Evolutionary conservation across 2,329 filamentous ascomycete species (phyloP), one percentile per base, ranked within the genome.

Genomic region (Ophiostoma pallidulum): DNA sequence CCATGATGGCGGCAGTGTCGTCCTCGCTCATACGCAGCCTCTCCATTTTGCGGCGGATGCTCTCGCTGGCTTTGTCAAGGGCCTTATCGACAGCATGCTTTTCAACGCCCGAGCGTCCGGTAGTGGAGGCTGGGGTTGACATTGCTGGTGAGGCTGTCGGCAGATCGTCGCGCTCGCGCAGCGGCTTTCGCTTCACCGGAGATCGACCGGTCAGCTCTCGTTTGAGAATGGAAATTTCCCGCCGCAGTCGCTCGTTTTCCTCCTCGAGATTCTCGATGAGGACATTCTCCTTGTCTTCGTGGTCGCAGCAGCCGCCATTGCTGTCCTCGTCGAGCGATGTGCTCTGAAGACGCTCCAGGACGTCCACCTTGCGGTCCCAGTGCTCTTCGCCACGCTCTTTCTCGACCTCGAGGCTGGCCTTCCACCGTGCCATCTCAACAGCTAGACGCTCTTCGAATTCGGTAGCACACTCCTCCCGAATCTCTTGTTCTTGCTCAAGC

Each of bases 391-490:
- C 80, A 38, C 80, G 77, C 57, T 94, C 89, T 52, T 80, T 76
- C 62, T 96, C 89, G 5, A 84, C 78, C 16, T 86, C 84, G 62
- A 89, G 77, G 0, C 80, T 84, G 0, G 75, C 77, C 60, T 91
- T 84, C 85, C 88, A 96, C n/a, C 86, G 74, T 9, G 77, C 74
- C 62, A 86, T 78, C 62, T 96, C 89, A 12, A 82, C 68, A 18
- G 80, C 77, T 40, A 96, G 73, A 10, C 80, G 77, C 50, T 77
- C 71, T 59, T 98, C 92, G 70, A 94, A 94, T 59, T 96, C 92
- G 3, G 70, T 73, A 56, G 82, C 90, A 57, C 90, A 91, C 56
- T 97, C 91, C 59, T 96, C 91, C 19, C 92, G 82, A 26, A 97
- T 78, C 6, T 84, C 82, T 56, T 86, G 81, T 62, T 98, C 92